Percentiles rank a stretch among this genome's conserved stretches.
Conservation (phyloP, 495 filamentous ascomycete species). For the Penicillium herquei region DNA sequence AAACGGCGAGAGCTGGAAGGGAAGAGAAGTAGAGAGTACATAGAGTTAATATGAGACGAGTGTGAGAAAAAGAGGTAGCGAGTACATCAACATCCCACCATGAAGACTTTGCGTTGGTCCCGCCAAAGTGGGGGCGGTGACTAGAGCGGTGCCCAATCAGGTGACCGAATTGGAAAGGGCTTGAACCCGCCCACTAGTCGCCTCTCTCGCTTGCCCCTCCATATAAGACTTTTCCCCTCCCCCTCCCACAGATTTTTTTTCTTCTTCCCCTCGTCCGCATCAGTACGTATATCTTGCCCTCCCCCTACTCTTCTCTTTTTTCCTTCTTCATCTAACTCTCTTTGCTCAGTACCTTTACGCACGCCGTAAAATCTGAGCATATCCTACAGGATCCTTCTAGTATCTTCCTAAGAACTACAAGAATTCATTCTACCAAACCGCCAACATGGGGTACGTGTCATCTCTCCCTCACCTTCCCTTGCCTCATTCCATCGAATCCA, state of each 20-base stretch:
- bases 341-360: slow-evolving; percentile 53
- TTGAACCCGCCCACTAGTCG: slow-evolving; percentile 44
- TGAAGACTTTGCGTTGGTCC: slow-evolving; percentile 42
- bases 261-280: slow-evolving; percentile 44
- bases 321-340: slow-evolving; percentile 34
- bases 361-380: slow-evolving; percentile 53
- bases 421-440: slow-evolving; percentile 36
- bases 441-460: slow-evolving; percentile 53
- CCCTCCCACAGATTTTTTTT: slow-evolving; percentile 44
- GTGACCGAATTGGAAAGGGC: slow-evolving; percentile 29
- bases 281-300: slow-evolving; percentile 48
- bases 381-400: slow-evolving; percentile 36
- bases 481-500: not conserved
- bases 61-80: not conserved
- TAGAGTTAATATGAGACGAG: not conserved
- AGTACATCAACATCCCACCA: slow-evolving; percentile 19
- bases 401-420: slow-evolving; percentile 48
- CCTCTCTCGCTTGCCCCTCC: slow-evolving; percentile 52
- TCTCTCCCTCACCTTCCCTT: not conserved
- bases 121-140: slow-evolving; percentile 11
- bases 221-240: slow-evolving; percentile 52
- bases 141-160: slow-evolving; percentile 29
- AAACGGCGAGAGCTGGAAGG: slow-evolving; percentile 13
- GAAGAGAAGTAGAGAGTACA: slow-evolving; percentile 10
- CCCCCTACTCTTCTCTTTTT: slow-evolving; percentile 21